Conservation (phyloP, 2,329 filamentous ascomycete species). For the Dactylellina drechsleri region DNA sequence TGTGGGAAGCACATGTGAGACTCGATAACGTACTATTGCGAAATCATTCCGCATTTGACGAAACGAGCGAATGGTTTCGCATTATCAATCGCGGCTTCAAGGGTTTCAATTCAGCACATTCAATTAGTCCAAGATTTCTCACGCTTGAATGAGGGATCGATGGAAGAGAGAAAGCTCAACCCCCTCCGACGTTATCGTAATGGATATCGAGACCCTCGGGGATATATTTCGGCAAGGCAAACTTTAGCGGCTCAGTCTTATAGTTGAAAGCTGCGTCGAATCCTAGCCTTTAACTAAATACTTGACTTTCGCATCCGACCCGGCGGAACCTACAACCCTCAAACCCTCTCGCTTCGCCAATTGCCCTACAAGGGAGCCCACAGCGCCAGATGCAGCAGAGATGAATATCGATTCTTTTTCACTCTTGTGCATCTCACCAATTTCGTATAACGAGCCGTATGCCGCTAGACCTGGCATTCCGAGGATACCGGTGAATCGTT, state of each 20-base stretch:
- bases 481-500: constrained; percentile 77
- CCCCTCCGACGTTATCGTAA: constrained; percentile 82
- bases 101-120: constrained; percentile 78
- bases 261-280: constrained; percentile 87
- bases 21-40: constrained; percentile 76
- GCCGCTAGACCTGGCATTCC: constrained; percentile 83
- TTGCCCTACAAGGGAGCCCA: constrained; percentile 84
- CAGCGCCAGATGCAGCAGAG: constrained; percentile 80
- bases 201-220: constrained; percentile 84
- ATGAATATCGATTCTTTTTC: constrained; percentile 78
- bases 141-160: background rate
- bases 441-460: constrained; percentile 77
- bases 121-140: background rate
- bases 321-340: constrained; percentile 81
- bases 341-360: constrained; percentile 83
- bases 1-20: constrained; percentile 54
- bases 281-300: constrained; percentile 75
- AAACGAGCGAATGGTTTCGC: constrained; percentile 76
- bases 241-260: constrained; percentile 78
- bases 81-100: constrained; percentile 73
- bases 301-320: constrained; percentile 80
- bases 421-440: constrained; percentile 78
- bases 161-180: constrained; percentile 64
- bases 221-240: constrained; percentile 75
- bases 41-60: constrained; percentile 75